These are phyloP conservation scores for Phanerodontia chrysosporium DNA, from an alignment of 768 basidiomycete genomes.

Conservation along the genomic window DNA sequence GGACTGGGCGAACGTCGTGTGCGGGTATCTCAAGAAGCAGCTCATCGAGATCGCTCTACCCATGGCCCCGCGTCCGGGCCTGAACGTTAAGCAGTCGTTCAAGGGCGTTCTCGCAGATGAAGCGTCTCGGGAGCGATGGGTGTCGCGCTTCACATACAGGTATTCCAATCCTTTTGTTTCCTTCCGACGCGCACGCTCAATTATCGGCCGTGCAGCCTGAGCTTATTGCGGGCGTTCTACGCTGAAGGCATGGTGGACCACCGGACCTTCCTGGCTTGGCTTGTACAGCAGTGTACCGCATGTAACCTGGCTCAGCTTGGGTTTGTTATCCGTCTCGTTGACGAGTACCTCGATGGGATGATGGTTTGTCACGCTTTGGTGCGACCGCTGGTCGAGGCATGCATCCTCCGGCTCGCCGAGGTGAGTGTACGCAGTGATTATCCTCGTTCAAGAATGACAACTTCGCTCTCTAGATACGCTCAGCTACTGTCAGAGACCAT, in stretches of 20 bases:
- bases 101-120: constrained; percentile 74
- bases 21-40: constrained; percentile 80
- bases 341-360: constrained; percentile 77
- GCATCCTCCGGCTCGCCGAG: constrained; percentile 62
- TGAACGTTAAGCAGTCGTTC: constrained; percentile 82
- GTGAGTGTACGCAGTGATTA: constrained; percentile 29
- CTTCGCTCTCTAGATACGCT: constrained; percentile 42
- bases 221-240: constrained; percentile 72
- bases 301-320: constrained; percentile 82
- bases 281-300: constrained; percentile 69
- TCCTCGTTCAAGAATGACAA: not conserved
- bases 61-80: constrained; percentile 66
- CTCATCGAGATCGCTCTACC: constrained; percentile 75
- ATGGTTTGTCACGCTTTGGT: constrained; percentile 61
- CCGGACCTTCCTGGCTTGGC: constrained; percentile 71
- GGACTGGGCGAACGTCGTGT: constrained; percentile 82
- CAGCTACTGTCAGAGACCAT: constrained; percentile 50
- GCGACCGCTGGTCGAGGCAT: constrained; percentile 69
- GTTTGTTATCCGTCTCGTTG: constrained; percentile 69
- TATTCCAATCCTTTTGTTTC: constrained; percentile 27
- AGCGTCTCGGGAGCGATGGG: constrained; percentile 71
- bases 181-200: not conserved
- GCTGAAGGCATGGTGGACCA: constrained; percentile 78
- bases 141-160: constrained; percentile 78
- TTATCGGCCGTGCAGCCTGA: constrained; percentile 42